phyloP scores from a whole-genome alignment of 495 filamentous ascomycete genomes.

The Trichoderma gamsii region DNA sequence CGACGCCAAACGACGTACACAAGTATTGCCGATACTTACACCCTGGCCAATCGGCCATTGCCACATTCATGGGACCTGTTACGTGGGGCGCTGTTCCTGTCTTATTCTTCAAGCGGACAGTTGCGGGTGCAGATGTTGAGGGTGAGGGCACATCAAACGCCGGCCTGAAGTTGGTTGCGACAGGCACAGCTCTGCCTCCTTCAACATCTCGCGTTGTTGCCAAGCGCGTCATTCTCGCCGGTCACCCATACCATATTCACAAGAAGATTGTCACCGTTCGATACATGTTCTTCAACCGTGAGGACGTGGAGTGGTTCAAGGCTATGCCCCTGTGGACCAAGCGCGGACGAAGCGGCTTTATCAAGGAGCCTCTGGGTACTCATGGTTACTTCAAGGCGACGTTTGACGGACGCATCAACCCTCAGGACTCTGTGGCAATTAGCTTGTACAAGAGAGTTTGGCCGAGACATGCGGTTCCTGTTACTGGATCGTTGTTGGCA shows the following conservation, averaged over 20 bases:
- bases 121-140: constrained; percentile 24
- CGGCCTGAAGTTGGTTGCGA: constrained; percentile 66
- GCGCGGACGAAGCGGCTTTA: constrained; percentile 75
- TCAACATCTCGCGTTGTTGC: constrained; percentile 77
- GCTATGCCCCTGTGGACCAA: constrained; percentile 91
- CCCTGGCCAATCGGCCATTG: constrained; percentile 84
- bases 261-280: constrained; percentile 91
- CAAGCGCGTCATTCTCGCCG: constrained; percentile 89
- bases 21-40: constrained; percentile 93
- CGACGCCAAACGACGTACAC: constrained; percentile 89
- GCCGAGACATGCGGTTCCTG: constrained; percentile 60
- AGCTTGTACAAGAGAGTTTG: constrained; percentile 92
- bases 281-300: constrained; percentile 98
- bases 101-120: constrained; percentile 69
- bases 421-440: constrained; percentile 86
- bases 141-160: constrained; percentile 26
- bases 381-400: constrained; percentile 99
- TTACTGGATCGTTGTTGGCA: constrained; percentile 37
- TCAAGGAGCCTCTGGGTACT: constrained; percentile 91
- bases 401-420: constrained; percentile 92
- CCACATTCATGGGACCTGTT: constrained; percentile 81
- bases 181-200: constrained; percentile 76
- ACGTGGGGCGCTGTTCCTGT: constrained; percentile 88
- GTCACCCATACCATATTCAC: constrained; percentile 97
- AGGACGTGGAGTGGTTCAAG: constrained; percentile 96